Percentiles rank a stretch among this genome's conserved stretches.
Evolutionary conservation across 2,329 filamentous ascomycete genomes (phyloP).

Genomic region (Cercospora zeina): DNA sequence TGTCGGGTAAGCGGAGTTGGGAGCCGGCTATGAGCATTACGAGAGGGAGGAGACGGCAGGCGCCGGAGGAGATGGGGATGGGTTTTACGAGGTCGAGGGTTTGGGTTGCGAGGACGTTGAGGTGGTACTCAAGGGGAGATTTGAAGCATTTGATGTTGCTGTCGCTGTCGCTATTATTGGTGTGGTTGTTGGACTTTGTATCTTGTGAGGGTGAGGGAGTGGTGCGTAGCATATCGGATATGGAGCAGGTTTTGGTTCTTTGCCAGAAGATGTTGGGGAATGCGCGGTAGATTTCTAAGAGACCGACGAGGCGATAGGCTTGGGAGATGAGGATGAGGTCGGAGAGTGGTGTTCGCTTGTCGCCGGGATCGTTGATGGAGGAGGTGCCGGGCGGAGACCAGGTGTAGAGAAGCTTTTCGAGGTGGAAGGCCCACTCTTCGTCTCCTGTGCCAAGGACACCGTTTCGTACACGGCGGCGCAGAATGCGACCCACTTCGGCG

Average conservation of each 20-base stretch:
- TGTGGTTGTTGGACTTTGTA: neutral
- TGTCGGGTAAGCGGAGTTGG: slow-evolving; percentile 51
- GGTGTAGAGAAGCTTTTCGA: slow-evolving; percentile 53
- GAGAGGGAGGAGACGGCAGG: slow-evolving; percentile 56
- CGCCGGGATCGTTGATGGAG: slow-evolving; percentile 54
- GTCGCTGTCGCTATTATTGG: neutral
- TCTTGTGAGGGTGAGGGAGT: neutral
- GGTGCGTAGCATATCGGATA: neutral
- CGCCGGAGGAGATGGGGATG: slow-evolving; percentile 55
- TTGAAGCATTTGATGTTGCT: slow-evolving; percentile 19
- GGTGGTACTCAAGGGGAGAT: slow-evolving; percentile 43
- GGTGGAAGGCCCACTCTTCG: slow-evolving; percentile 42
- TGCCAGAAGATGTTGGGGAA: slow-evolving; percentile 45
- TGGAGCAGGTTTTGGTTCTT: slow-evolving; percentile 1
- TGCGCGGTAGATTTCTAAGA: slow-evolving; percentile 57
- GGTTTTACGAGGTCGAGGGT: slow-evolving; percentile 53
- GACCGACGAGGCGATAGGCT: slow-evolving; percentile 54
- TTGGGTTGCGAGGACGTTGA: slow-evolving; percentile 54
- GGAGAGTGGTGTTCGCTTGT: slow-evolving; percentile 54
- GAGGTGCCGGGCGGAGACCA: slow-evolving; percentile 51
- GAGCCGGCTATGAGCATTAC: slow-evolving; percentile 54
- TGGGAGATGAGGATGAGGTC: slow-evolving; percentile 57
- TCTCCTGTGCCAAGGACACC: slow-evolving; percentile 29
- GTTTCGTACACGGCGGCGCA: slow-evolving; percentile 27
- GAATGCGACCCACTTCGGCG: slow-evolving; percentile 48